Conservation (phyloP, 495 filamentous ascomycete species). For the Lineolata rhizophorae region DNA sequence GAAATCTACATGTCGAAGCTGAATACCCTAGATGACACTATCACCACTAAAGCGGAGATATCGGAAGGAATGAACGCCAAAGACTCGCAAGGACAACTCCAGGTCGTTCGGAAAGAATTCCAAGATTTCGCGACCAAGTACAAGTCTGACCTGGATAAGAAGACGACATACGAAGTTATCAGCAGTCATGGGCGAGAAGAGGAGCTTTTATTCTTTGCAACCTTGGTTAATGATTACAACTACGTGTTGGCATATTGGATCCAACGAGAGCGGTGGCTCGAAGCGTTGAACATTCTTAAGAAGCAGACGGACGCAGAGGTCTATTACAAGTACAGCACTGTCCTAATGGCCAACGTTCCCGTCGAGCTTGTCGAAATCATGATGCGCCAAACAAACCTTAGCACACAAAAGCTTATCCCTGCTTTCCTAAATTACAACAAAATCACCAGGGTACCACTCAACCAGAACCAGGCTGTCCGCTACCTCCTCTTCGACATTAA, state of each 20-base stretch:
- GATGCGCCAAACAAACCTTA: slow-evolving; percentile 78
- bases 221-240: slow-evolving; percentile 70
- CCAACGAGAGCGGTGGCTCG: slow-evolving; percentile 83
- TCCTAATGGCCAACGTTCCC: slow-evolving; percentile 78
- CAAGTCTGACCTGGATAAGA: slow-evolving; percentile 67
- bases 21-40: slow-evolving; percentile 82
- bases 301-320: slow-evolving; percentile 77
- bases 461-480: slow-evolving; percentile 74
- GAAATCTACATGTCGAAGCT: slow-evolving; percentile 96
- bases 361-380: slow-evolving; percentile 75
- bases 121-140: slow-evolving; percentile 71
- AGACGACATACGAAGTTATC: slow-evolving; percentile 88
- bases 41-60: slow-evolving; percentile 73
- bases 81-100: slow-evolving; percentile 52
- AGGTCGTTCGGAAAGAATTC: slow-evolving; percentile 48
- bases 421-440: slow-evolving; percentile 86
- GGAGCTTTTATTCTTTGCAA: slow-evolving; percentile 79
- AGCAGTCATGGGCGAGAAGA: slow-evolving; percentile 86
- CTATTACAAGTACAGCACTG: slow-evolving; percentile 87
- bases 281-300: slow-evolving; percentile 70
- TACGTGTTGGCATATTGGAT: slow-evolving; percentile 95
- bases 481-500: slow-evolving; percentile 90
- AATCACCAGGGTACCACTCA: slow-evolving; percentile 34
- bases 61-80: slow-evolving; percentile 43
- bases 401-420: slow-evolving; percentile 72